phyloP scores from a whole-genome alignment of 352 stramenopile genomes.

The Phytophthora agathidicida region DNA sequence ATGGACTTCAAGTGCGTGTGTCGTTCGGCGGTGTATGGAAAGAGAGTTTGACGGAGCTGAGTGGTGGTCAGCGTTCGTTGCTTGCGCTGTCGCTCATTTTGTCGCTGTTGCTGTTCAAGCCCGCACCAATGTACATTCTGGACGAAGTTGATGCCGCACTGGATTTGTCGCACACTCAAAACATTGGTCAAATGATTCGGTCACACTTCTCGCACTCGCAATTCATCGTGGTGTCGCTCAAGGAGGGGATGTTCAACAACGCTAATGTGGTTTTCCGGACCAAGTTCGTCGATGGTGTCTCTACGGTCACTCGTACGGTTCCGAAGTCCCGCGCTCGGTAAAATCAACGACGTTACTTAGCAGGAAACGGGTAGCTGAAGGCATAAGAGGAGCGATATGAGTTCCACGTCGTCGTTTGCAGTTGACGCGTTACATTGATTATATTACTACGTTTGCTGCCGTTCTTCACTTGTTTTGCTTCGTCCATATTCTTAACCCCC shows the following conservation, averaged over 20 bases:
- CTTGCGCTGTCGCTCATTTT: slow-evolving; percentile 99
- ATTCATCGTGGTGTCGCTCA: slow-evolving; percentile 99
- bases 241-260: slow-evolving; percentile 99
- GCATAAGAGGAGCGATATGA: too few relatives aligned
- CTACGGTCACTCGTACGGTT: slow-evolving; percentile 96
- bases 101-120: slow-evolving; percentile 98
- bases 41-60: slow-evolving; percentile 98
- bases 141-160: slow-evolving; percentile 99
- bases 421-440: slow-evolving; percentile 19
- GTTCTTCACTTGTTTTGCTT: background rate
- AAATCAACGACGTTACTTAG: slow-evolving; percentile 6
- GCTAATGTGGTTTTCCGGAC: slow-evolving; percentile 99
- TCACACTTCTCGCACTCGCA: slow-evolving; percentile 99
- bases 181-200: slow-evolving; percentile 99
- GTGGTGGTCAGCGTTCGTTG: slow-evolving; percentile 98
- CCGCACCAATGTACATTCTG: slow-evolving; percentile 99
- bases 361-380: too few relatives aligned
- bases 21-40: slow-evolving; percentile 99
- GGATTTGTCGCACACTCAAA: slow-evolving; percentile 99
- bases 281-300: slow-evolving; percentile 99
- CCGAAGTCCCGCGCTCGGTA: slow-evolving; percentile 59
- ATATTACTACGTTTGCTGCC: slow-evolving; percentile 8
- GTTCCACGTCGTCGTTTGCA: slow-evolving; percentile 7
- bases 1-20: slow-evolving; percentile 99
- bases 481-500: too few relatives aligned